phyloP scores from a whole-genome alignment of 345 rosid species.

The Hibiscus syriacus region DNA sequence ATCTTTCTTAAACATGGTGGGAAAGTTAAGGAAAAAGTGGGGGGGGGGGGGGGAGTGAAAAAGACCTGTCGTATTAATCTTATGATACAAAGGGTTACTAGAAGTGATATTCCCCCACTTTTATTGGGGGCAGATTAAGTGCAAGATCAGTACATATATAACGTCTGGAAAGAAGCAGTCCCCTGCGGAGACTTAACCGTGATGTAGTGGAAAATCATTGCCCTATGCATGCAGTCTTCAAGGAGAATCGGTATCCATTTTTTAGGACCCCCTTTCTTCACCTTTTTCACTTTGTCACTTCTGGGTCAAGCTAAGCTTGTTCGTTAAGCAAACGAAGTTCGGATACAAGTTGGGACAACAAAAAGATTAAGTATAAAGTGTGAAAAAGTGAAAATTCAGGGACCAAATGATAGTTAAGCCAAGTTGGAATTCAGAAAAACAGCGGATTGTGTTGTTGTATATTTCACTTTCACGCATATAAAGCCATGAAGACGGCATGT shows the following conservation, averaged over 20 bases:
- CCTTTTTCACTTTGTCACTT: background rate
- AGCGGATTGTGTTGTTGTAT: background rate
- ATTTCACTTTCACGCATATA: background rate
- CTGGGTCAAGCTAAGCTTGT: too few species aligned
- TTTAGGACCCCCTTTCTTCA: too few species aligned
- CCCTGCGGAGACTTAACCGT: background rate
- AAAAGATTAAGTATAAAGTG: too few species aligned
- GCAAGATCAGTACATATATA: background rate
- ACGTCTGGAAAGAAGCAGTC: background rate
- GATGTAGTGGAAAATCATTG: background rate
- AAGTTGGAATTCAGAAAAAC: too few species aligned
- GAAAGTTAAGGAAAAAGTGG: background rate
- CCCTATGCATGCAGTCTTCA: too few species aligned
- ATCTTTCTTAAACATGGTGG: background rate
- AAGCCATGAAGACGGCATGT: background rate
- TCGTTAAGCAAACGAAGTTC: too few species aligned
- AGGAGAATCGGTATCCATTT: too few species aligned
- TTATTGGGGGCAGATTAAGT: background rate
- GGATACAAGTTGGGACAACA: too few species aligned
- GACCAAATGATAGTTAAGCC: too few species aligned
- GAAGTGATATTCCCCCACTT: too few species aligned
- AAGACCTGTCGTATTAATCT: background rate
- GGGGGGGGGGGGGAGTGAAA: too few species aligned
- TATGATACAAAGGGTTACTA: conserved; percentile 1
- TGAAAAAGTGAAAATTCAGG: too few species aligned